These are phyloP conservation scores for Hortiboletus flavorubellus DNA, from an alignment of 768 basidiomycete genomes.

Conservation along the genomic window DNA sequence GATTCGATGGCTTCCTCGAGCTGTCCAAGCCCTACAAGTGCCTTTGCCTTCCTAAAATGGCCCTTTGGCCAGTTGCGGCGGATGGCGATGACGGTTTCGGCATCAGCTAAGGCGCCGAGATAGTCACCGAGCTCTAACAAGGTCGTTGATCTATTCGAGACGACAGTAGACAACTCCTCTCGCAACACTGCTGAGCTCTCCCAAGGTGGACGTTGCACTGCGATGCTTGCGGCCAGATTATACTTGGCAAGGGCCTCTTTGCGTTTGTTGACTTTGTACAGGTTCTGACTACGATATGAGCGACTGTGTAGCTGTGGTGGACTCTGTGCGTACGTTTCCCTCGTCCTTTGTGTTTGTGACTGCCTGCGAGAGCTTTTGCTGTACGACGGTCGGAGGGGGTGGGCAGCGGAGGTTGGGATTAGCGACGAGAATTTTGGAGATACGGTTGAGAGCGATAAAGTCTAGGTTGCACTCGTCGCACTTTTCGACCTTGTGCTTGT, in stretches of 20 bases:
- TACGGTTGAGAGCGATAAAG: conserved; percentile 71
- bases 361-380: conserved; percentile 69
- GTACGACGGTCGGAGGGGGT: conserved; percentile 75
- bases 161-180: conserved; percentile 85
- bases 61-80: conserved; percentile 93
- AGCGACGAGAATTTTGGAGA: conserved; percentile 63
- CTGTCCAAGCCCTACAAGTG: conserved; percentile 68
- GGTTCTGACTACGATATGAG: conserved; percentile 43
- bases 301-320: not conserved
- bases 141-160: conserved; percentile 92
- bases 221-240: conserved; percentile 71
- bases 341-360: conserved; percentile 86
- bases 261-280: conserved; percentile 76
- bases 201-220: conserved; percentile 83
- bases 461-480: conserved; percentile 74
- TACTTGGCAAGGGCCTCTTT: conserved; percentile 75
- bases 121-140: conserved; percentile 74
- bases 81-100: conserved; percentile 83
- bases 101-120: conserved; percentile 79
- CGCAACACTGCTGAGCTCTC: conserved; percentile 78
- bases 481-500: conserved; percentile 64
- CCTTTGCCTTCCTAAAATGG: conserved; percentile 91
- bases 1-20: conserved; percentile 79
- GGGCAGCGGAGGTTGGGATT: conserved; percentile 74
- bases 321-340: conserved; percentile 73